phyloP scores from a whole-genome alignment of 176 grass and related monocot species.

The Carex parvula region DNA sequence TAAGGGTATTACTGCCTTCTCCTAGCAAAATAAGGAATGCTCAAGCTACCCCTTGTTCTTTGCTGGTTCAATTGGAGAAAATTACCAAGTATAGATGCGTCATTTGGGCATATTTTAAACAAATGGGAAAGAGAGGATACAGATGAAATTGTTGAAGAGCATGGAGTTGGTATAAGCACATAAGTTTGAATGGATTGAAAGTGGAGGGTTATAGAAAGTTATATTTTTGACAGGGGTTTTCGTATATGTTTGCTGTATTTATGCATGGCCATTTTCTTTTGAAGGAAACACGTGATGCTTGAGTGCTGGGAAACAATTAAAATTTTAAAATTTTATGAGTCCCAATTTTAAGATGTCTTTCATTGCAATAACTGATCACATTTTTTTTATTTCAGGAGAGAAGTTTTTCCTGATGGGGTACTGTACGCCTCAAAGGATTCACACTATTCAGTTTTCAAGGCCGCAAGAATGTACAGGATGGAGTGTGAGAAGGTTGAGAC shows the following conservation, averaged over 20 bases:
- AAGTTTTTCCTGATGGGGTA: constrained; percentile 68
- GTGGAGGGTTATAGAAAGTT: background rate
- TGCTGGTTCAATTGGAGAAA: background rate
- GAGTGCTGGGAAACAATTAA: background rate
- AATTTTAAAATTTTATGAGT: no score
- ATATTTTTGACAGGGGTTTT: background rate
- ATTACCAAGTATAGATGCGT: background rate
- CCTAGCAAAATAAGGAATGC: background rate
- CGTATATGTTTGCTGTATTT: background rate
- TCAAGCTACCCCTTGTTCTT: background rate
- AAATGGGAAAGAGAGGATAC: background rate
- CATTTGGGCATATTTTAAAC: background rate
- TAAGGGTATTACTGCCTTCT: background rate
- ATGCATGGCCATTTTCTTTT: background rate
- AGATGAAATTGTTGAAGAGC: background rate
- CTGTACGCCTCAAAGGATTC: constrained; percentile 70
- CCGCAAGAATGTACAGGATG: constrained; percentile 90
- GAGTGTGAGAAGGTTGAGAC: constrained; percentile 76
- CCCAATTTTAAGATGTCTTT: background rate
- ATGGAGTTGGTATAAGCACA: background rate
- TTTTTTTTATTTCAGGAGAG: constrained; percentile 47
- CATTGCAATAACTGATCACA: background rate
- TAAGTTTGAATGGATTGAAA: background rate
- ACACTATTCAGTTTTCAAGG: constrained; percentile 93
- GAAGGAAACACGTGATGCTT: background rate